These are phyloP conservation scores for Eragrostis tef DNA, from an alignment of 202 grass and related monocot genomes.

Conservation along the genomic window DNA sequence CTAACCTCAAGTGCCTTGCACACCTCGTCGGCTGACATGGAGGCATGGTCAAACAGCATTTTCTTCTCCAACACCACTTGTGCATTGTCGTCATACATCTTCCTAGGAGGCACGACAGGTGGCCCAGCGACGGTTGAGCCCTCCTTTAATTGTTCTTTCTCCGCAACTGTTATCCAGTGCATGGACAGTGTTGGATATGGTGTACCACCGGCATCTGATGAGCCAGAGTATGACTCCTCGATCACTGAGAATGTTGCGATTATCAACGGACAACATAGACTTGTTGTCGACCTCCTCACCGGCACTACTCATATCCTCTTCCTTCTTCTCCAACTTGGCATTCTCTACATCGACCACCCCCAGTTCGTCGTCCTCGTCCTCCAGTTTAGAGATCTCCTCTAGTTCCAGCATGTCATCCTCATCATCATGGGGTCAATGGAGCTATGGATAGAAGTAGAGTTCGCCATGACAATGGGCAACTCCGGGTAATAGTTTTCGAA, in stretches of 20 bases:
- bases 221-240: conserved; percentile 26
- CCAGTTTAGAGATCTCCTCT: conserved; percentile 12
- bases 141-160: conserved; percentile 25
- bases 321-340: conserved; percentile 4
- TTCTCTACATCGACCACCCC: conserved; percentile 40
- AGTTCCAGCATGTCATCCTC: conserved; percentile 50
- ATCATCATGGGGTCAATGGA: conserved; percentile 46
- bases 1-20: conserved; percentile 67
- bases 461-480: background rate
- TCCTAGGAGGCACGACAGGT: background rate
- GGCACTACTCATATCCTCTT: background rate
- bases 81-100: conserved; percentile 44
- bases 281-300: conserved; percentile 19
- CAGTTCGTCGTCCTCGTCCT: conserved; percentile 9
- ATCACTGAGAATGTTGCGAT: background rate
- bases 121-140: background rate
- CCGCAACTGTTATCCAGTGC: conserved; percentile 39
- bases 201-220: conserved; percentile 39
- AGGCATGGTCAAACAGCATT: conserved; percentile 57
- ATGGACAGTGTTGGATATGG: conserved; percentile 17
- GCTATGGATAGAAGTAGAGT: background rate
- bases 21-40: conserved; percentile 38
- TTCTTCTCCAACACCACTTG: conserved; percentile 58
- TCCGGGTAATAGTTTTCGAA: conserved; percentile 40
- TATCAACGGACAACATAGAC: conserved; percentile 46